These are phyloP conservation scores for Ophiorrhiza pumila DNA, from an alignment of 257 asterid species.

Conservation along the genomic window DNA sequence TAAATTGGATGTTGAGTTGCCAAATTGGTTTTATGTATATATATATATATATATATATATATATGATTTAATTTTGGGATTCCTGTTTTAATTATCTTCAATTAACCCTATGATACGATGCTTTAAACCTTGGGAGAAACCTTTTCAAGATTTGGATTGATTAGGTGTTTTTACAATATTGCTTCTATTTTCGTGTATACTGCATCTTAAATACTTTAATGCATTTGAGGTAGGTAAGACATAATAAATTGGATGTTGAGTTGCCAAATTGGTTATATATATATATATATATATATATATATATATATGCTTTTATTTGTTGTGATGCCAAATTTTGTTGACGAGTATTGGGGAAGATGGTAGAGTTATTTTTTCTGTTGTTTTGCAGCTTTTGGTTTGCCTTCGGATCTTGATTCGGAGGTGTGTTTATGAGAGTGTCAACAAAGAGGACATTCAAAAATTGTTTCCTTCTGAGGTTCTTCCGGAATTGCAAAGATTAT, in stretches of 20 bases:
- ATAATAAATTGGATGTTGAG: too few species aligned
- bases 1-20: too few species aligned
- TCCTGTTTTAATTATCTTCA: neutral
- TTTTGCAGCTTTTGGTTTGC: constrained; percentile 69
- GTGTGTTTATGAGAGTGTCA: constrained; percentile 45
- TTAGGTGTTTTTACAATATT: too few species aligned
- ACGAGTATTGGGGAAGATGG: neutral
- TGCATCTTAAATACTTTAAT: neutral
- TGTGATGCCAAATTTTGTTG: neutral
- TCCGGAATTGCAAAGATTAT: constrained; percentile 64
- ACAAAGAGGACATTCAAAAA: constrained; percentile 57
- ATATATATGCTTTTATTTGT: too few species aligned
- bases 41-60: too few species aligned
- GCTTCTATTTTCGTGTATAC: neutral
- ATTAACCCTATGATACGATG: neutral
- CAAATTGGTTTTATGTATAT: too few species aligned
- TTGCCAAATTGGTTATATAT: too few species aligned
- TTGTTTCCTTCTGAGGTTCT: constrained; percentile 64
- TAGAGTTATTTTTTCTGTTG: neutral
- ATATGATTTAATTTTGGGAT: neutral
- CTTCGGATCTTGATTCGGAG: constrained; percentile 62
- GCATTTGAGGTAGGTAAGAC: neutral
- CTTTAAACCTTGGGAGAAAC: neutral
- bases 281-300: too few species aligned
- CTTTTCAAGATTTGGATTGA: neutral